Percentiles rank a stretch among this genome's conserved stretches.
phyloP scores from a whole-genome alignment of 192 early-diverging fungal genomes.

The Coemansia umbellata region DNA sequence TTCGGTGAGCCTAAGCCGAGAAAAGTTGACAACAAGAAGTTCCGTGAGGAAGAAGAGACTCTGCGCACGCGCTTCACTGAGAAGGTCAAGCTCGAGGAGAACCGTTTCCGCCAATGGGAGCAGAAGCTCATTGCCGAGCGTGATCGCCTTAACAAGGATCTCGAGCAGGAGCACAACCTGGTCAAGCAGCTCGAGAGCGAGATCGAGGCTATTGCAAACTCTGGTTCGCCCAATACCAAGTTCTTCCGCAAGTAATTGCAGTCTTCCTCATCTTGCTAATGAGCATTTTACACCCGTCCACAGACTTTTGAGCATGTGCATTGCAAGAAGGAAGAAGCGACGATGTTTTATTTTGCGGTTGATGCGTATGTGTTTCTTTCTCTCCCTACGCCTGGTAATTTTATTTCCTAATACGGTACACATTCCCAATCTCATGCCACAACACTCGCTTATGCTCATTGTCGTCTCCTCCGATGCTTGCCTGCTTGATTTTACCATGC shows the following conservation, averaged over 20 bases:
- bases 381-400: no score
- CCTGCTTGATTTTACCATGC: no score
- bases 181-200: conserved; percentile 94
- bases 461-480: no score
- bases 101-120: conserved; percentile 98
- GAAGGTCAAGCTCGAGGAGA: conserved; percentile 96
- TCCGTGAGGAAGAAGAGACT: conserved; percentile 97
- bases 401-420: no score
- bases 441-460: no score
- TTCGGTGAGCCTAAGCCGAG: conserved; percentile 80
- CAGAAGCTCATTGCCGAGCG: conserved; percentile 91
- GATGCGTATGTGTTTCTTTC: no score
- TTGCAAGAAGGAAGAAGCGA: no score
- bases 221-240: conserved; percentile 49
- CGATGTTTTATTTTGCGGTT: no score
- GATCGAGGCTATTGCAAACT: conserved; percentile 49
- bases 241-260: conserved; percentile 52
- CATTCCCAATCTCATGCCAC: no score
- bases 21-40: conserved; percentile 84
- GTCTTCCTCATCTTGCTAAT: no score
- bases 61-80: conserved; percentile 96
- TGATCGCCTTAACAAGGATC: conserved; percentile 97
- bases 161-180: conserved; percentile 89
- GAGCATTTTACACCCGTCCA: no score
- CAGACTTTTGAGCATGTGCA: no score